Evolutionary conservation across 2,329 filamentous ascomycete species (phyloP).

Genomic region (Trichoderma gracile): DNA sequence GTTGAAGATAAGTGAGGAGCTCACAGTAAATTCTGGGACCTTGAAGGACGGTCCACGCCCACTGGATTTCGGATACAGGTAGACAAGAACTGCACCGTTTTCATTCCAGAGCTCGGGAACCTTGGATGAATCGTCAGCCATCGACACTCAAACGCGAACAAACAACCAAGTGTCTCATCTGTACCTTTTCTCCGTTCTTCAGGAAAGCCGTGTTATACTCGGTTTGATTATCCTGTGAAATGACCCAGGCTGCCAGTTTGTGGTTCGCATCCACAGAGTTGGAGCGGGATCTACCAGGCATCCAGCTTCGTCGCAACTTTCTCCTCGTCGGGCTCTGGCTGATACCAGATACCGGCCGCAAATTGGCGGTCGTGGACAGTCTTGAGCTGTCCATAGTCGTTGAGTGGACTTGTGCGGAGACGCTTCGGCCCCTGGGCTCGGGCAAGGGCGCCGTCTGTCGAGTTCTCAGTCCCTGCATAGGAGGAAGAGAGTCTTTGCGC

Average conservation of each 20-base stretch:
- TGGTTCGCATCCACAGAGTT: constrained; percentile 45
- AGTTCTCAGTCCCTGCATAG: constrained; percentile 30
- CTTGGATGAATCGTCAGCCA: constrained; percentile 40
- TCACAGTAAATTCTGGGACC: constrained; percentile 55
- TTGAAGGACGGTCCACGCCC: constrained; percentile 61
- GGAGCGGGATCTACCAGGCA: constrained; percentile 55
- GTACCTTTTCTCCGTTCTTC: constrained; percentile 56
- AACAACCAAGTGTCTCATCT: background rate
- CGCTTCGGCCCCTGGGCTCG: constrained; percentile 47
- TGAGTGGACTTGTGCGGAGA: constrained; percentile 49
- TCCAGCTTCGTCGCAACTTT: constrained; percentile 55
- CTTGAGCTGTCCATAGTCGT: constrained; percentile 37
- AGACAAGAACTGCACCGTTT: constrained; percentile 57
- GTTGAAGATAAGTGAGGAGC: constrained; percentile 56
- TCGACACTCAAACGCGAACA: background rate
- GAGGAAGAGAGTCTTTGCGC: constrained; percentile 30
- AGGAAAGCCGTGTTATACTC: constrained; percentile 60
- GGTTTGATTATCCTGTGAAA: constrained; percentile 51
- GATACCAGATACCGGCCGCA: constrained; percentile 34
- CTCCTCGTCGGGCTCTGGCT: constrained; percentile 49
- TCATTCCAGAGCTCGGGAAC: constrained; percentile 69
- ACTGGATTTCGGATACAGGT: constrained; percentile 54
- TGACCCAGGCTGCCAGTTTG: constrained; percentile 53
- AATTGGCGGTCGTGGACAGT: constrained; percentile 37
- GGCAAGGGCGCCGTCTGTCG: constrained; percentile 38